Conservation (phyloP, 2,329 filamentous ascomycete genomes). For the Trichoderma sp. region DNA sequence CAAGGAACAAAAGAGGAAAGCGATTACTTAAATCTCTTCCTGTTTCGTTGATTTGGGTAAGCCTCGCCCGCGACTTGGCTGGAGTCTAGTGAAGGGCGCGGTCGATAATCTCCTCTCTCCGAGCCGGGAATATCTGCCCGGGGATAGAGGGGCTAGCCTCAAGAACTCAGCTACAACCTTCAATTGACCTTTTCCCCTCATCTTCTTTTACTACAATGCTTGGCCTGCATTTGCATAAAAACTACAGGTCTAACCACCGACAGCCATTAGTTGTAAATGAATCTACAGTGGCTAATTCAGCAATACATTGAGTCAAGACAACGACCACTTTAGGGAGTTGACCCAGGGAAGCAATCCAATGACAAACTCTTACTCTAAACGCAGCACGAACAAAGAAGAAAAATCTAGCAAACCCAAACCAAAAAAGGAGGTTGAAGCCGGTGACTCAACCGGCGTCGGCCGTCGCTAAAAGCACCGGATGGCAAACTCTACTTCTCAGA, state of each 20-base stretch:
- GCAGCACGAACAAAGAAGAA: not conserved
- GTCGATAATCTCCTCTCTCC: not conserved
- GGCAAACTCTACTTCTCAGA: not conserved
- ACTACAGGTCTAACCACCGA: not conserved
- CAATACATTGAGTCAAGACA: not conserved
- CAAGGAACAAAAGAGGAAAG: not conserved
- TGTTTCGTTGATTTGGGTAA: not conserved
- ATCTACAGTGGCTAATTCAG: not conserved
- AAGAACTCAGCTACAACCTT: not conserved
- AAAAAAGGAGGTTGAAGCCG: not conserved
- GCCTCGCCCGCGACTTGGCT: not conserved
- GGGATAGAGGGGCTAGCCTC: not conserved
- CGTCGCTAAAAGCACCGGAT: not conserved
- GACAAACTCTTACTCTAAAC: not conserved
- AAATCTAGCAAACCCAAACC: not conserved
- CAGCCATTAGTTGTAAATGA: not conserved
- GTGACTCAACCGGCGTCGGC: not conserved
- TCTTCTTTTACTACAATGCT: not conserved
- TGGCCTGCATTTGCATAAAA: too few relatives aligned
- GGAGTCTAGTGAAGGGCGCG: not conserved
- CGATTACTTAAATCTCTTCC: not conserved
- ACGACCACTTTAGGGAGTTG: not conserved
- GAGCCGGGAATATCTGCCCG: not conserved
- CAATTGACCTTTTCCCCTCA: not conserved
- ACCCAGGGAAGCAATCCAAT: not conserved